Percentiles rank a stretch among this genome's conserved stretches.
Conservation (phyloP, 2,329 filamentous ascomycete genomes). For the Furcasterigmium furcatum region DNA sequence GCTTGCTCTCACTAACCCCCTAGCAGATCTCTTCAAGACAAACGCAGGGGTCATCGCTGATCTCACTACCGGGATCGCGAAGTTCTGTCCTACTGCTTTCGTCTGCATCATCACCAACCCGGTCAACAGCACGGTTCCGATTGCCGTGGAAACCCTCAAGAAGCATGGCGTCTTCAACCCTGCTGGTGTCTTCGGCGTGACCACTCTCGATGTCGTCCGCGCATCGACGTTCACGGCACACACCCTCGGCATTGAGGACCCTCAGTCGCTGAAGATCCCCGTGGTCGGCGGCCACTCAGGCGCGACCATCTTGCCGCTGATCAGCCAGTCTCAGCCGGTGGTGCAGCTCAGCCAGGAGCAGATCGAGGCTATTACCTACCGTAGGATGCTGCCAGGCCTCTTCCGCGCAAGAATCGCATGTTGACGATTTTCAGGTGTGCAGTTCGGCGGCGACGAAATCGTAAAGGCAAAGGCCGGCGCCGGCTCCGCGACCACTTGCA, state of each 20-base stretch:
- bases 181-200: conserved; percentile 77
- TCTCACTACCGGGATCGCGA: conserved; percentile 69
- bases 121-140: conserved; percentile 78
- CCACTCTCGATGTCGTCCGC: conserved; percentile 76
- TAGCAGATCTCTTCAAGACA: conserved; percentile 61
- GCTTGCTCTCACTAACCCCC: background rate
- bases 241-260: conserved; percentile 46
- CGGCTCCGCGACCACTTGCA: conserved; percentile 80
- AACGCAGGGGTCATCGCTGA: conserved; percentile 79
- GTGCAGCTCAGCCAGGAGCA: conserved; percentile 52
- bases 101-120: conserved; percentile 78
- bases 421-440: conserved; percentile 43
- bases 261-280: conserved; percentile 66
- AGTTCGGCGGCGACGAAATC: conserved; percentile 80
- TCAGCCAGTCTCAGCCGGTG: conserved; percentile 67
- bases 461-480: conserved; percentile 83
- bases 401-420: background rate
- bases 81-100: conserved; percentile 68
- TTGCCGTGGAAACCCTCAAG: conserved; percentile 76
- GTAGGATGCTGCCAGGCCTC: background rate
- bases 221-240: conserved; percentile 70
- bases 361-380: conserved; percentile 57
- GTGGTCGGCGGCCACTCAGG: conserved; percentile 77
- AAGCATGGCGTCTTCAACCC: conserved; percentile 72
- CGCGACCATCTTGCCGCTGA: conserved; percentile 72